These are phyloP conservation scores for Telopea speciosissima DNA, from an alignment of 177 flowering plant species.

Conservation along the genomic window DNA sequence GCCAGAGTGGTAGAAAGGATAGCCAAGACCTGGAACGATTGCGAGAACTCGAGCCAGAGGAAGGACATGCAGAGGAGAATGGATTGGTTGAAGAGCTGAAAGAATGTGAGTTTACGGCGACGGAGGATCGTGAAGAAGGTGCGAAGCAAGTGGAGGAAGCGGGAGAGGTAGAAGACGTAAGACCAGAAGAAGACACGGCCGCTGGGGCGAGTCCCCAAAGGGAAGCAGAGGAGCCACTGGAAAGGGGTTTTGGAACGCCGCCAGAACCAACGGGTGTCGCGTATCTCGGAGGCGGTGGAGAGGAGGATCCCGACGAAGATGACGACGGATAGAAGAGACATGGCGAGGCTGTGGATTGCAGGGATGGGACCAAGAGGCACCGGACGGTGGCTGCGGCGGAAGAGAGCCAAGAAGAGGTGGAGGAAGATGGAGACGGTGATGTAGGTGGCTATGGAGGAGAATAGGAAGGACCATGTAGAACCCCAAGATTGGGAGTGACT, in stretches of 20 bases:
- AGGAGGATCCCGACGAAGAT: constrained; percentile 60
- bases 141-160: constrained; percentile 57
- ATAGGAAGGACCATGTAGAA: constrained; percentile 82
- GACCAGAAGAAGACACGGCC: constrained; percentile 98
- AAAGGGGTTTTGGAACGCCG: constrained; percentile 54
- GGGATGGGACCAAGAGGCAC: constrained; percentile 72
- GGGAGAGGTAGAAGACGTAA: constrained; percentile 68
- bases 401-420: constrained; percentile 28
- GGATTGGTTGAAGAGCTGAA: constrained; percentile 50
- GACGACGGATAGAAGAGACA: constrained; percentile 45
- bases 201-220: constrained; percentile 79
- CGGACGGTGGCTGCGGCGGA: constrained; percentile 35
- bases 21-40: constrained; percentile 74
- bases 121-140: constrained; percentile 48
- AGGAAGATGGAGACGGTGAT: constrained; percentile 35
- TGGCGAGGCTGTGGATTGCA: constrained; percentile 59
- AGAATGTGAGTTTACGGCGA: constrained; percentile 36
- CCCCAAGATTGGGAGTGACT: constrained; percentile 59
- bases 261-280: constrained; percentile 87
- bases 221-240: constrained; percentile 91
- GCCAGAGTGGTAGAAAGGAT: constrained; percentile 46
- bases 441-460: constrained; percentile 51
- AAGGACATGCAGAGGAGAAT: constrained; percentile 50
- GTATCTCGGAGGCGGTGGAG: constrained; percentile 75
- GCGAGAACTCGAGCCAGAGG: constrained; percentile 88